Percentiles rank a stretch among this genome's conserved stretches.
phyloP scores from a whole-genome alignment of 2,329 filamentous ascomycete genomes.

The Camptophora hylomeconis region DNA sequence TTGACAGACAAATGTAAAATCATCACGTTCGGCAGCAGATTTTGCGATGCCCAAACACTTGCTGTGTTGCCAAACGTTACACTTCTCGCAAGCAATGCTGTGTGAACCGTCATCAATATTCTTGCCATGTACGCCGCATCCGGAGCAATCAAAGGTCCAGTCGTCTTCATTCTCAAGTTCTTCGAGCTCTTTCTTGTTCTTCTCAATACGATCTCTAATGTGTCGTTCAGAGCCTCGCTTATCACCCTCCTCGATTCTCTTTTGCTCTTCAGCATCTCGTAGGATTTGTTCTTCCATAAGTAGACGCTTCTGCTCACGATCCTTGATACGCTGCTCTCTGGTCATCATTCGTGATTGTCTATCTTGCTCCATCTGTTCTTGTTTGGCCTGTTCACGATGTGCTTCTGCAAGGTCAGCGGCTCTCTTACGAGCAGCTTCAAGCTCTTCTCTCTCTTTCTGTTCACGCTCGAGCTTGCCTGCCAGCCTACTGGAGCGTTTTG shows the following conservation, averaged over 20 bases:
- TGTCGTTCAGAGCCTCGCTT: conserved; percentile 63
- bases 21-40: conserved; percentile 64
- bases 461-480: conserved; percentile 70
- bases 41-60: conserved; percentile 74
- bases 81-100: conserved; percentile 85
- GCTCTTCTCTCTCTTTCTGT: conserved; percentile 56
- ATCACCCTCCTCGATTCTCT: conserved; percentile 41
- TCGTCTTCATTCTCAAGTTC: conserved; percentile 64
- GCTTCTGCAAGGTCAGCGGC: conserved; percentile 52
- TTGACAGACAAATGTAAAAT: conserved; percentile 77
- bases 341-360: conserved; percentile 70
- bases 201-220: conserved; percentile 70
- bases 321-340: conserved; percentile 70
- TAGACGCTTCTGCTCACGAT: conserved; percentile 72
- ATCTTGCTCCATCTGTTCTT: conserved; percentile 57
- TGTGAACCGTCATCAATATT: conserved; percentile 84
- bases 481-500: conserved; percentile 84
- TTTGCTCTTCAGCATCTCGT: conserved; percentile 63
- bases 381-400: conserved; percentile 43
- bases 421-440: conserved; percentile 56
- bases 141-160: conserved; percentile 86
- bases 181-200: conserved; percentile 61
- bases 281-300: conserved; percentile 73
- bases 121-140: conserved; percentile 79
- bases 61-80: conserved; percentile 95